These are phyloP conservation scores for Aristolochia fimbriata DNA, from an alignment of 164 flowering plant species.

Conservation along the genomic window DNA sequence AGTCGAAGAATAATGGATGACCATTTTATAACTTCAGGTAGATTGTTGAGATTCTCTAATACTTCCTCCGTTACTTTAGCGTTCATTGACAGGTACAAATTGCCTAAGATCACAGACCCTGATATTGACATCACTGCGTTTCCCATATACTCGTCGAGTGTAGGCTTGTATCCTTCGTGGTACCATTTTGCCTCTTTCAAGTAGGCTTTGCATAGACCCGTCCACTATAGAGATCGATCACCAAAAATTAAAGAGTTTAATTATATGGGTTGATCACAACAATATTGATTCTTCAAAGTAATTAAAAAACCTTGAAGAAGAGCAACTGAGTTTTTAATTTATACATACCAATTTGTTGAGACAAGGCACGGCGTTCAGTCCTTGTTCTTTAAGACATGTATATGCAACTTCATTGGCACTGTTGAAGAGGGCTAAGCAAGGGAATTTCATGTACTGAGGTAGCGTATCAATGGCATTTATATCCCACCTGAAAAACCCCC, in stretches of 20 bases:
- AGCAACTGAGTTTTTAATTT: not conserved
- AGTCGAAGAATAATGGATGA: slow-evolving; percentile 31
- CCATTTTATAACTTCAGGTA: slow-evolving; percentile 14
- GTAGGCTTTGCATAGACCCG: slow-evolving; percentile 29
- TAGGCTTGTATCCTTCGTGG: slow-evolving; percentile 19
- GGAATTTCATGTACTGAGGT: not conserved
- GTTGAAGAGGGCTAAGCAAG: not conserved
- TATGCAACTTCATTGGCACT: not conserved
- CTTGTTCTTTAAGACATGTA: not conserved
- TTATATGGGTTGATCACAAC: no score
- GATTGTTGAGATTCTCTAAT: slow-evolving; percentile 5
- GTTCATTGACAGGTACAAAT: slow-evolving; percentile 18
- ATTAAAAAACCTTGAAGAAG: not conserved
- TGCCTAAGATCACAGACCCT: slow-evolving; percentile 12
- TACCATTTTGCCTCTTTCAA: slow-evolving; percentile 39
- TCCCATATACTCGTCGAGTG: slow-evolving; percentile 31
- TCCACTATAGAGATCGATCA: slow-evolving; percentile 37
- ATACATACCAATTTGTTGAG: slow-evolving; percentile 5
- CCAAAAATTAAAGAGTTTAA: not conserved
- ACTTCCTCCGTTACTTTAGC: not conserved
- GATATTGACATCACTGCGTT: slow-evolving; percentile 33
- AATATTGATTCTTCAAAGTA: no score
- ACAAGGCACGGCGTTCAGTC: not conserved
- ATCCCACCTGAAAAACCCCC: slow-evolving; percentile 4
- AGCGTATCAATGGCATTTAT: slow-evolving; percentile 1